These are phyloP conservation scores for Leishmania tarentolae DNA, from an alignment of 208 protist genomes.

Conservation along the genomic window DNA sequence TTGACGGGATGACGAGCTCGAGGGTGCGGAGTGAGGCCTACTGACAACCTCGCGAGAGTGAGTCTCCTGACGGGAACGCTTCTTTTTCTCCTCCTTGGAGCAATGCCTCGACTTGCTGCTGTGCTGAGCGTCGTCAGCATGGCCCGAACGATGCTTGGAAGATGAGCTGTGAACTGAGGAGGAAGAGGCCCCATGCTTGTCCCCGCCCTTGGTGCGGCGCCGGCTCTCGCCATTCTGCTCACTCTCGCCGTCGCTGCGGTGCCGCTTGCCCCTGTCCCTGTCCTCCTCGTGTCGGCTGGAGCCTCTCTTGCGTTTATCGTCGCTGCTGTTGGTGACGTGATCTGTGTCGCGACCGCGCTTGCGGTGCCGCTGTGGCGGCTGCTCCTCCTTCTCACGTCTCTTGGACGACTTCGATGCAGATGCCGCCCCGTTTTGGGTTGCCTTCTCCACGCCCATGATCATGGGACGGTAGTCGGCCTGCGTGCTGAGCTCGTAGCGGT, in stretches of 20 bases:
- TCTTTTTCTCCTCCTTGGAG: constrained; percentile 2
- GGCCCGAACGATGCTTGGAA: neutral
- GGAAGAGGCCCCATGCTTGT: neutral
- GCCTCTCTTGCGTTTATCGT: neutral
- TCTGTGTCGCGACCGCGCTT: neutral
- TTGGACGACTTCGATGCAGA: neutral
- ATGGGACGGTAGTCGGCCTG: constrained; percentile 56
- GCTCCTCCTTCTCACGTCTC: neutral
- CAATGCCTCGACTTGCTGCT: neutral
- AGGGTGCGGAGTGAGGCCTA: neutral
- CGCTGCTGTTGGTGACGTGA: neutral
- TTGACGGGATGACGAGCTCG: neutral
- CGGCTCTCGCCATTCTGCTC: neutral
- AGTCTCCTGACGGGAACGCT: neutral
- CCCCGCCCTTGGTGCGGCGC: neutral
- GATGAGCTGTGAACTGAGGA: neutral
- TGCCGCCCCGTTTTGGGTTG: neutral
- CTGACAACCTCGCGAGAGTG: neutral
- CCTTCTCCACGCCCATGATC: constrained; percentile 36
- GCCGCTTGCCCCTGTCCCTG: neutral
- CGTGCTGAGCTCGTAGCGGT: constrained; percentile 70
- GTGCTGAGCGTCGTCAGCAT: neutral
- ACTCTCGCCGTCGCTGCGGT: constrained; percentile 7
- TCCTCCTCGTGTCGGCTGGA: constrained; percentile 7
- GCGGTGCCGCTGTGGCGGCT: neutral